phyloP scores from a whole-genome alignment of 805 yeast species.

The Myxozyma kluyveri region DNA sequence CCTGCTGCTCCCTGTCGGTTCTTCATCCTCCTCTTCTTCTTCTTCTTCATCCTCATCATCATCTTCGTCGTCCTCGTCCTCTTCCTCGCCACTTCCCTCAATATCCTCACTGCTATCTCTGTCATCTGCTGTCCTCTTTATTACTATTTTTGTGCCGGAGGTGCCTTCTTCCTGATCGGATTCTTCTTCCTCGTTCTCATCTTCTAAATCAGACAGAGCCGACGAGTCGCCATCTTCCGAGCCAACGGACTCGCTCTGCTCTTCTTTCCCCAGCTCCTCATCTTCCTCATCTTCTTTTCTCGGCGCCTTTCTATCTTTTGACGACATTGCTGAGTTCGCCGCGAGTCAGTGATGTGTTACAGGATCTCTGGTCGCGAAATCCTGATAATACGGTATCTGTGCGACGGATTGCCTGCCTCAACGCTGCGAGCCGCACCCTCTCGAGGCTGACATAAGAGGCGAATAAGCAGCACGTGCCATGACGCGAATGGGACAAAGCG shows the following conservation, averaged over 20 bases:
- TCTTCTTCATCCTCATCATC: slow-evolving; percentile 7
- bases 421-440: neutral
- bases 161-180: neutral
- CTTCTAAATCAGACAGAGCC: slow-evolving; percentile 21
- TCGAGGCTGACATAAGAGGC: neutral
- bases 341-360: neutral
- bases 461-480: slow-evolving; percentile 12
- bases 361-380: neutral
- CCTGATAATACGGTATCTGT: neutral
- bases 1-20: no score
- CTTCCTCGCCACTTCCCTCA: neutral
- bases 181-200: slow-evolving; percentile 3
- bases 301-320: neutral
- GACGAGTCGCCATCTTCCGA: slow-evolving; percentile 21
- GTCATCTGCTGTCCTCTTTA: neutral
- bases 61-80: slow-evolving; percentile 8
- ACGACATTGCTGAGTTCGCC: neutral
- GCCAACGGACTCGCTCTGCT: no score
- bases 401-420: neutral
- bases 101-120: slow-evolving; percentile 1
- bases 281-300: no score
- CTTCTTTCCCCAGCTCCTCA: no score
- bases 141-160: neutral
- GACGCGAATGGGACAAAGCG: slow-evolving; percentile 9
- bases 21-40: slow-evolving; percentile 11